A percentile compares a stretch with the other conserved stretches of the same genome.
These are phyloP conservation scores for Lichtheimia ramosa DNA, from an alignment of 371 early-diverging fungal species.

Conservation along the genomic window DNA sequence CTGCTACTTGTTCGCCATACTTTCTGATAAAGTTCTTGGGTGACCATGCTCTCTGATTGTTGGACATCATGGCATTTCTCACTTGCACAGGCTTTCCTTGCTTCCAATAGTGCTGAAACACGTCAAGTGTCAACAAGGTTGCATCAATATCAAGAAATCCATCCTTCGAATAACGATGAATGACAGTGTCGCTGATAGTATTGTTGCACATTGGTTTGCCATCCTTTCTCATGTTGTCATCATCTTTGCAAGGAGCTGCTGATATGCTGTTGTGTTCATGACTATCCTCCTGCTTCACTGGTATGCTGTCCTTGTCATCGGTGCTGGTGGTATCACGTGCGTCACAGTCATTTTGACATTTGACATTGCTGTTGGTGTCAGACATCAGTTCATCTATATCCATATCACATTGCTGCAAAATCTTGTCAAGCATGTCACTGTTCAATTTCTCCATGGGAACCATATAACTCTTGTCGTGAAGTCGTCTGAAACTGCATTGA, in stretches of 20 bases:
- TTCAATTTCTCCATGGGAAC: conserved; percentile 29
- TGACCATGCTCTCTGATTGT: conserved; percentile 30
- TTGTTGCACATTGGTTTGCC: too few species aligned
- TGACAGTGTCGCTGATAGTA: background rate
- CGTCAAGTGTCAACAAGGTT: conserved; percentile 9
- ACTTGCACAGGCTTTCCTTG: conserved; percentile 42
- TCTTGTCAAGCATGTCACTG: conserved; percentile 9
- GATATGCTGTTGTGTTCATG: too few species aligned
- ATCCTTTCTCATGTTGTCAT: background rate
- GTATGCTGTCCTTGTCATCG: background rate
- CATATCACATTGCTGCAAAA: conserved; percentile 11
- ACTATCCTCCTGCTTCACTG: too few species aligned
- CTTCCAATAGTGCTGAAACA: conserved; percentile 43
- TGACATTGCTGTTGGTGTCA: background rate
- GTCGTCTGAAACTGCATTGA: conserved; percentile 13
- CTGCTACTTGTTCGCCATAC: conserved; percentile 34
- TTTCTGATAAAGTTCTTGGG: conserved; percentile 34
- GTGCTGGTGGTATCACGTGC: background rate
- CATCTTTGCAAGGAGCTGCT: background rate
- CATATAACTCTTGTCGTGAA: conserved; percentile 39
- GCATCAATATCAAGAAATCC: conserved; percentile 1
- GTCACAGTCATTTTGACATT: too few species aligned
- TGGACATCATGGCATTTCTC: conserved; percentile 15
- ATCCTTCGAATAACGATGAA: background rate
- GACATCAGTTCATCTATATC: background rate